Base-by-base conservation (phyloP, 1,139 yeast species). In the Saccharomycopsis hybrid region DNA sequence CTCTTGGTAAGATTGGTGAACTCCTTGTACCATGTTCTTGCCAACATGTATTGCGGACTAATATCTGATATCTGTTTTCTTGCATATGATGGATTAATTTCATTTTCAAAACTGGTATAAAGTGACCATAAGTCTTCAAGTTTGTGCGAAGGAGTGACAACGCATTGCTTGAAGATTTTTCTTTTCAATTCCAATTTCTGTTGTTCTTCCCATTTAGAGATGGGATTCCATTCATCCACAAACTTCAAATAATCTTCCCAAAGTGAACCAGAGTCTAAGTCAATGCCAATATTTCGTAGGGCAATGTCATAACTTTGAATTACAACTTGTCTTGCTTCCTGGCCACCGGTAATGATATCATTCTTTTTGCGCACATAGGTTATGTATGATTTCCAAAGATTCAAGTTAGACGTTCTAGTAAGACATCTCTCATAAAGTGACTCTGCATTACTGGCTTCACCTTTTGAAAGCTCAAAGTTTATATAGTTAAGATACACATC, bases 171-270 rank as follows among this genome's bases (percentile, higher is more conserved):
- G 65, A 84, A 88, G 4, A 85, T 76, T 59, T 82, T 83, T 59
- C 97, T 73, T 48, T 86, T 77, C 60, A 83, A 71, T 61, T 88
- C 96, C 60, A 77, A 74, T 57, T 86, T 83, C 59, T 86, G 94
- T 62, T 86, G 94, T 57, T 81, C 85, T 62, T 90, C 97, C 87
- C 95, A 87, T 44, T 84, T 78, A 41, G 87, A 82, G 13, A 80
- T 70, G 1, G 95, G 87, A 33, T 84, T 85, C 85, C 92, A 85
- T 42, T 78, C 70, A 58, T 82, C 83, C 55, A 90, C 72, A 59
- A 89, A 90, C n/a, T 75, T 82, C 36, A 92, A 65, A 62, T 87
- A 92, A 59, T 87, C 95, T 47, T 74, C 73, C 96, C 97, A 92
- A 49, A 92, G 69, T 1, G 72, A 72, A 33, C 85, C 85, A 44